Conservation (phyloP, 768 basidiomycete genomes). For the Psilocybe sp. region DNA sequence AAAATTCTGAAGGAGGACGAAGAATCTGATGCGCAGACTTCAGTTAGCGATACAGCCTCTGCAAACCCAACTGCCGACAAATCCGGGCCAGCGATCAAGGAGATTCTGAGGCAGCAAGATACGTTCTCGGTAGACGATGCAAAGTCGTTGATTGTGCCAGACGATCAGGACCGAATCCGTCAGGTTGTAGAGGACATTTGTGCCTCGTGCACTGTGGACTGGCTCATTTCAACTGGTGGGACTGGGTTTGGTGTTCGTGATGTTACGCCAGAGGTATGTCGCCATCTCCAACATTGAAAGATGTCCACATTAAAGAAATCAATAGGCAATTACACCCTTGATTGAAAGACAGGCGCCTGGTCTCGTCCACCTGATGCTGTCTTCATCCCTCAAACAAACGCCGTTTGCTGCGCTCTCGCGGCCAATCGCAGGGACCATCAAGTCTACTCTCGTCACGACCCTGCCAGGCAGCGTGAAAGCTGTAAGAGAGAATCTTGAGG, state of each 20-base stretch:
- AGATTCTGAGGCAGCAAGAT: slow-evolving; percentile 36
- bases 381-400: slow-evolving; percentile 68
- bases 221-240: slow-evolving; percentile 82
- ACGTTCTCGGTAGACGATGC: slow-evolving; percentile 20
- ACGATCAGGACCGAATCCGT: slow-evolving; percentile 56
- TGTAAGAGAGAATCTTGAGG: slow-evolving; percentile 73
- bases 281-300: not conserved
- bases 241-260: slow-evolving; percentile 85
- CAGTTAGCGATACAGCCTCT: slow-evolving; percentile 75
- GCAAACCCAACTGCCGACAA: slow-evolving; percentile 46
- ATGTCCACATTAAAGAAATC: not conserved
- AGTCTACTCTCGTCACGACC: slow-evolving; percentile 67
- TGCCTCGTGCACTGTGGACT: slow-evolving; percentile 49
- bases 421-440: slow-evolving; percentile 75
- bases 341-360: slow-evolving; percentile 68
- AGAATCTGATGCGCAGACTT: not conserved
- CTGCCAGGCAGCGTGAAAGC: slow-evolving; percentile 87
- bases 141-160: slow-evolving; percentile 54
- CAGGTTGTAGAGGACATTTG: slow-evolving; percentile 44
- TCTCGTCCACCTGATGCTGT: slow-evolving; percentile 70
- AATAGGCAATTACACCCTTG: slow-evolving; percentile 58
- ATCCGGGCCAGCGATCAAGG: slow-evolving; percentile 63
- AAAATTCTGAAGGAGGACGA: not conserved
- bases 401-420: slow-evolving; percentile 81
- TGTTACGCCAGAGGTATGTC: slow-evolving; percentile 74